phyloP scores from a whole-genome alignment of 1,284 basidiomycete species.

The Apiotrichum gamsii region DNA sequence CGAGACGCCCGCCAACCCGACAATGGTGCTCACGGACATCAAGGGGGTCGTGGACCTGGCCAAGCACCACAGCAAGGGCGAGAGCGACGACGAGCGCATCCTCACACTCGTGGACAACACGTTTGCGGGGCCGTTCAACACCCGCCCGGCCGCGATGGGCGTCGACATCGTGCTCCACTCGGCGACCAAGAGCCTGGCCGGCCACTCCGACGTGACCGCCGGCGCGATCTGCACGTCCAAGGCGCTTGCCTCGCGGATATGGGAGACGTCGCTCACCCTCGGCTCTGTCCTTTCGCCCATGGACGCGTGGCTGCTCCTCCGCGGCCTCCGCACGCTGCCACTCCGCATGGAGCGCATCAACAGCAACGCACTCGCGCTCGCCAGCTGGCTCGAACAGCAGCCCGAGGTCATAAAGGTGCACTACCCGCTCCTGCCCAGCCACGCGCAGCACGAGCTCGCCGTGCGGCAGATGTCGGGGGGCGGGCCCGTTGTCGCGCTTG shows the following conservation, averaged over 20 bases:
- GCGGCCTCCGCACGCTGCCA: slow-evolving; percentile 9
- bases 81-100: slow-evolving; percentile 2
- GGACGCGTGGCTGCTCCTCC: slow-evolving; percentile 12
- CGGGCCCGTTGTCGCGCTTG: slow-evolving; percentile 8
- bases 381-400: slow-evolving; percentile 8
- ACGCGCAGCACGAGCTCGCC: slow-evolving; percentile 10
- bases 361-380: slow-evolving; percentile 9
- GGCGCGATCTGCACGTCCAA: slow-evolving; percentile 9
- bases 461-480: slow-evolving; percentile 13
- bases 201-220: slow-evolving; percentile 13
- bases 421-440: slow-evolving; percentile 10
- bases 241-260: slow-evolving; percentile 1
- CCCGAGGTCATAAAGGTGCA: slow-evolving; percentile 6
- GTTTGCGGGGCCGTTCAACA: slow-evolving; percentile 9
- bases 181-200: slow-evolving; percentile 11
- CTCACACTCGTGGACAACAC: slow-evolving; percentile 10
- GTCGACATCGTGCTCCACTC: slow-evolving; percentile 12
- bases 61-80: neutral
- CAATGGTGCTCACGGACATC: slow-evolving; percentile 9
- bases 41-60: slow-evolving; percentile 4
- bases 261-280: slow-evolving; percentile 11
- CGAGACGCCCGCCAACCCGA: slow-evolving; percentile 16
- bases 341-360: slow-evolving; percentile 14
- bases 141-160: slow-evolving; percentile 7
- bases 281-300: slow-evolving; percentile 11